Percentiles rank a stretch among this genome's conserved stretches.
phyloP scores from a whole-genome alignment of 1,284 basidiomycete genomes.

The Cryptococcus sp. region DNA sequence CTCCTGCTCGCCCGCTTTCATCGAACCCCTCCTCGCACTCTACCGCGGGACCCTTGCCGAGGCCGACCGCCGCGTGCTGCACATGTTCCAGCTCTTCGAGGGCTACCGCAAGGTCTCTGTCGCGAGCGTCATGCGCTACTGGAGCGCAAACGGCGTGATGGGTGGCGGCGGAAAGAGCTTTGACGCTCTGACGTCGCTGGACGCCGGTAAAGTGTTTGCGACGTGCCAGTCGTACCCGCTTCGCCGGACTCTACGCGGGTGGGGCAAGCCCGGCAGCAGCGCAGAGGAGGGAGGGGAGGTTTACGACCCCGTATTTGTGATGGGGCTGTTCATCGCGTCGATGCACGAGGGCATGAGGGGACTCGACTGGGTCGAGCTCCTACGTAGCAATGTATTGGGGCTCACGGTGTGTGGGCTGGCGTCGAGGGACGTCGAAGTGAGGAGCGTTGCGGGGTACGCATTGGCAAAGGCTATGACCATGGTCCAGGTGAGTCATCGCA shows the following conservation, averaged over 20 bases:
- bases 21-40: slow-evolving; percentile 68
- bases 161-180: slow-evolving; percentile 54
- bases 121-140: slow-evolving; percentile 59
- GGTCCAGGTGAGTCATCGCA: slow-evolving; percentile 34
- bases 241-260: slow-evolving; percentile 15
- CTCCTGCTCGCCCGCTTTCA: slow-evolving; percentile 67
- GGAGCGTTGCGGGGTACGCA: slow-evolving; percentile 53
- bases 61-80: slow-evolving; percentile 65
- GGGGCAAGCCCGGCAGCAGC: slow-evolving; percentile 2
- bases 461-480: slow-evolving; percentile 51
- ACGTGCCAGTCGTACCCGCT: slow-evolving; percentile 71
- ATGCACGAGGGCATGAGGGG: slow-evolving; percentile 61
- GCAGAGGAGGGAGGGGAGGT: slow-evolving; percentile 47
- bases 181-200: slow-evolving; percentile 67
- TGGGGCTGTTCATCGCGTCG: slow-evolving; percentile 64
- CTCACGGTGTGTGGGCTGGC: slow-evolving; percentile 72
- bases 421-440: slow-evolving; percentile 61
- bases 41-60: slow-evolving; percentile 68
- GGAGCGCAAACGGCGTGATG: slow-evolving; percentile 55
- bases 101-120: slow-evolving; percentile 63
- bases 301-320: slow-evolving; percentile 80
- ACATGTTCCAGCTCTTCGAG: slow-evolving; percentile 77
- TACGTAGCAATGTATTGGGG: slow-evolving; percentile 74
- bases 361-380: slow-evolving; percentile 76
- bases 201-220: slow-evolving; percentile 64